Evolutionary conservation across 2,329 filamentous ascomycete species (phyloP), one percentile per base, ranked within the genome.

Genomic region (Juglanconis juglandina): DNA sequence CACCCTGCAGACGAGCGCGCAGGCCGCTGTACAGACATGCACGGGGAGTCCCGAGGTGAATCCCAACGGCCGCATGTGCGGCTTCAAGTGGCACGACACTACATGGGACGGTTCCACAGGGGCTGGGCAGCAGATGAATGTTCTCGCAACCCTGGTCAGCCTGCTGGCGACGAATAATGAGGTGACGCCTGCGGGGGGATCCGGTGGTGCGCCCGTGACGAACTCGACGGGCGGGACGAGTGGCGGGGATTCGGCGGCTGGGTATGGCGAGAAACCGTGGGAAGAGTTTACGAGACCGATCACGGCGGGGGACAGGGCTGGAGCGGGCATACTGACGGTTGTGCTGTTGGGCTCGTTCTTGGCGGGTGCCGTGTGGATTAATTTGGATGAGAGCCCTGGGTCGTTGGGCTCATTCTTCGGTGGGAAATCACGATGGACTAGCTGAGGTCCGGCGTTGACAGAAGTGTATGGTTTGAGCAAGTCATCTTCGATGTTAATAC

Each of bases 191-290:
- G 30, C 13, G 7, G 55, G 55, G 24, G 55, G 55, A 24, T 35
- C 42, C 66, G 17, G 61, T 41, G 10, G 60, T 41, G 34, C 30
- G 0, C 77, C 81, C 0, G 77, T 79, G 0, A 82, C 79, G 0
- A 78, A 79, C 14, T 59, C 53, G 0, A 81, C 78, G 1, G 83
- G 82, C 13, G 85, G 84, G 46, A 84, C 74, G 0, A 79, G 76
- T 7, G 70, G 66, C 61, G 78, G 78, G 0, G 68, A 80, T 41
- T 69, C 71, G 0, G 71, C 76, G 2, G 77, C 77, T 0, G 77
- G 78, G 8, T 63, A 41, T 37, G 57, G 60, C 13, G 70, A 68
- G n/a, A 67, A 69, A 34, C 49, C 55, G 8, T 53, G 54, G 47
- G 71, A 73, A 51, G 68, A 66, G 2, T 67, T 71, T 13, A 56